A percentile compares a stretch with the other conserved stretches of the same genome.
These are phyloP conservation scores for Exserohilum turcica DNA, from an alignment of 2,329 filamentous ascomycete species.

Conservation along the genomic window DNA sequence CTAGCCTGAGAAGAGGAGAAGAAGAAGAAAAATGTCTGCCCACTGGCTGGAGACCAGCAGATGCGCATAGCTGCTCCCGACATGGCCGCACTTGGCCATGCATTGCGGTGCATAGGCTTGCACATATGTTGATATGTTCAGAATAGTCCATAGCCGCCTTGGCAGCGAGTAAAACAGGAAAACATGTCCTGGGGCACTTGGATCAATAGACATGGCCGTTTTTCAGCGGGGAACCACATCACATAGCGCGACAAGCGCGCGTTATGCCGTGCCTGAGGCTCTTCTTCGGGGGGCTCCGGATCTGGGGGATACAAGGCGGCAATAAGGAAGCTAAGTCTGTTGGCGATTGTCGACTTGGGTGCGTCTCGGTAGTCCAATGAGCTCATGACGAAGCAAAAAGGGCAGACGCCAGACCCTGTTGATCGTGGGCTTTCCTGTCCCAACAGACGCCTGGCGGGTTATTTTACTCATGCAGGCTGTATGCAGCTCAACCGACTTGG, in stretches of 20 bases:
- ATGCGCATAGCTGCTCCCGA: slow-evolving; percentile 1
- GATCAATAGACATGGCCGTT: too few relatives aligned
- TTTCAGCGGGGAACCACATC: background rate
- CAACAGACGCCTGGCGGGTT: too few relatives aligned
- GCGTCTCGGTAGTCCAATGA: background rate
- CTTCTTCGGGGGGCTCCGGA: background rate
- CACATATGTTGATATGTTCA: background rate
- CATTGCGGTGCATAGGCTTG: background rate
- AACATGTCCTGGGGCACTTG: background rate
- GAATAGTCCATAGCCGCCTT: background rate
- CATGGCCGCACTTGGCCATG: background rate
- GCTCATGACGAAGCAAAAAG: background rate
- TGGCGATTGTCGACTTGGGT: background rate
- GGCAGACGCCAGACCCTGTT: background rate
- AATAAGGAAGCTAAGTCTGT: background rate
- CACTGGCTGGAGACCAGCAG: background rate
- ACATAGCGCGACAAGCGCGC: background rate
- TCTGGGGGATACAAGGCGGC: background rate
- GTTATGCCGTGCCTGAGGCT: background rate
- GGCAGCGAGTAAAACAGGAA: background rate
- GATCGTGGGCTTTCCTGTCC: background rate
- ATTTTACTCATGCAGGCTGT: too few relatives aligned
- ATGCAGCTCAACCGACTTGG: too few relatives aligned
- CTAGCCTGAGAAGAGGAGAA: background rate
- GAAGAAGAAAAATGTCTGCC: background rate